phyloP scores from a whole-genome alignment of 2,329 filamentous ascomycete species.

The Cytospora leucostoma region DNA sequence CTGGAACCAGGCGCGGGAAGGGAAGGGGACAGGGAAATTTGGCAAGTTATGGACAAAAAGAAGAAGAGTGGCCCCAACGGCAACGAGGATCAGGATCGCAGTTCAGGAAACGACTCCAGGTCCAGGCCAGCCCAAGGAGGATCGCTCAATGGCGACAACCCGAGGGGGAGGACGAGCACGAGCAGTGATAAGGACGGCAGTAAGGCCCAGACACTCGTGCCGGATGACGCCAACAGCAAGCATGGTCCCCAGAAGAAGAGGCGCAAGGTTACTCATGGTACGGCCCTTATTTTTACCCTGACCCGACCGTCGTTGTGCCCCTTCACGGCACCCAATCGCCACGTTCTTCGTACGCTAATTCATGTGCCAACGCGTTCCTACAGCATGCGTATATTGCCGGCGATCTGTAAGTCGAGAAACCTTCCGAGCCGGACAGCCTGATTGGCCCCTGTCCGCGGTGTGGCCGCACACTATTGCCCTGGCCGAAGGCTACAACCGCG shows the following conservation, averaged over 20 bases:
- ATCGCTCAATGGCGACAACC: constrained; percentile 17
- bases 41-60: constrained; percentile 38
- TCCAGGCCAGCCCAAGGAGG: constrained; percentile 33
- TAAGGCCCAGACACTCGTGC: constrained; percentile 31
- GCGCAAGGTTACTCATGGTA: constrained; percentile 89
- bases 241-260: constrained; percentile 66
- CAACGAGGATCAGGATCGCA: constrained; percentile 43
- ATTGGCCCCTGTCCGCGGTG: constrained; percentile 27
- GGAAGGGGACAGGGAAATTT: constrained; percentile 25
- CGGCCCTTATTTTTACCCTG: constrained; percentile 38
- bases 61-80: constrained; percentile 37
- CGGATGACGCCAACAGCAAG: constrained; percentile 51
- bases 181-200: constrained; percentile 25
- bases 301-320: constrained; percentile 29
- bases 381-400: constrained; percentile 87
- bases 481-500: constrained; percentile 27
- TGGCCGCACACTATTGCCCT: constrained; percentile 29
- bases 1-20: constrained; percentile 3
- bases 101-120: constrained; percentile 42
- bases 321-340: constrained; percentile 31
- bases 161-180: constrained; percentile 23
- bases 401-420: constrained; percentile 73
- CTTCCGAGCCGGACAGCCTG: constrained; percentile 24
- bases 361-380: constrained; percentile 46
- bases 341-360: constrained; percentile 29